Conservation (phyloP, 1,284 basidiomycete species). For the Rhodotorula sp. region DNA sequence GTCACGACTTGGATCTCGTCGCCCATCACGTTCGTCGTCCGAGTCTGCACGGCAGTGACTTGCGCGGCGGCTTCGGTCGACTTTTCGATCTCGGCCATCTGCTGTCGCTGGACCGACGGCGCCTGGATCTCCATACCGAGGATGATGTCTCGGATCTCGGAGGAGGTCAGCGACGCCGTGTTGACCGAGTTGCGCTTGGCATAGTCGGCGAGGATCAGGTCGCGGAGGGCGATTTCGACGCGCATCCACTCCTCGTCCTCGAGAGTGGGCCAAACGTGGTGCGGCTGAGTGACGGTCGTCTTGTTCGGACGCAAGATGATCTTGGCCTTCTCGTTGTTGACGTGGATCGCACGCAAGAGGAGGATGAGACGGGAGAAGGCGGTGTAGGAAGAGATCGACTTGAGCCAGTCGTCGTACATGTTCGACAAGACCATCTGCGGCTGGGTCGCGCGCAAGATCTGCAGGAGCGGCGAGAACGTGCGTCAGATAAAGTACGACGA, state of each 20-base stretch:
- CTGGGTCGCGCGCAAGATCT: constrained; percentile 75
- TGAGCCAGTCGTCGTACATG: constrained; percentile 98
- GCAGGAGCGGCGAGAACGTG: too few relatives aligned
- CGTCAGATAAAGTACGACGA: not conserved
- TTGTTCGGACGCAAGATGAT: constrained; percentile 54
- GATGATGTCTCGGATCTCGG: constrained; percentile 95
- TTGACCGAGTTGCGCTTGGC: constrained; percentile 99
- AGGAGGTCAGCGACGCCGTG: constrained; percentile 92
- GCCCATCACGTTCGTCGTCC: constrained; percentile 96
- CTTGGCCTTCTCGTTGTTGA: constrained; percentile 99
- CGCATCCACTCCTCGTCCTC: constrained; percentile 98
- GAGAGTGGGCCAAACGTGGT: constrained; percentile 95
- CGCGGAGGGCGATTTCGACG: constrained; percentile 87
- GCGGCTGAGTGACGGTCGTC: constrained; percentile 92
- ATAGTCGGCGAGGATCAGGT: constrained; percentile 70
- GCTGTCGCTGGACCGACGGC: constrained; percentile 79
- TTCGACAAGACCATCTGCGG: constrained; percentile 99
- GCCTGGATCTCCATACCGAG: constrained; percentile 96
- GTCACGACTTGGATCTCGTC: constrained; percentile 96
- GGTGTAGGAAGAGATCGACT: constrained; percentile 97
- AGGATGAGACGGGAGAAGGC: constrained; percentile 98
- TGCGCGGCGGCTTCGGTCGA: constrained; percentile 89
- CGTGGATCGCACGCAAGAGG: constrained; percentile 91
- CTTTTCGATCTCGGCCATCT: constrained; percentile 99
- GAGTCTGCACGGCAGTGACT: constrained; percentile 93